These are phyloP conservation scores for Sarcocystis neurona DNA, from an alignment of 169 alveolate genomes.

Conservation along the genomic window DNA sequence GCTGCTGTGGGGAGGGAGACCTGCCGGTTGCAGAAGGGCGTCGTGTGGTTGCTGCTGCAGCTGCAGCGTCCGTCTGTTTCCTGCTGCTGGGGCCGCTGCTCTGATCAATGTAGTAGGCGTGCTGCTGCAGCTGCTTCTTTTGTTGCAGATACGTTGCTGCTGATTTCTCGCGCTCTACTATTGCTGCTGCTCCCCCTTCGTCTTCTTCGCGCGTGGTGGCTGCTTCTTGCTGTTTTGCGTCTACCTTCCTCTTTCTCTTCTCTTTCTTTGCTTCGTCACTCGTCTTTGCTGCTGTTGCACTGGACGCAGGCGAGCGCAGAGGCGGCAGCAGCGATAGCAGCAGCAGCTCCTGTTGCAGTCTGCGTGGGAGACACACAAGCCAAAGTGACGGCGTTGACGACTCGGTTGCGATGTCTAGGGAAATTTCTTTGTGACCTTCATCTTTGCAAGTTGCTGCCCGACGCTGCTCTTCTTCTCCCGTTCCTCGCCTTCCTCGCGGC, in stretches of 20 bases:
- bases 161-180: not conserved
- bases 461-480: not conserved
- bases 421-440: not conserved
- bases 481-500: not conserved
- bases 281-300: not conserved
- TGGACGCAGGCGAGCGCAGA: not conserved
- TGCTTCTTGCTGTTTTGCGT: not conserved
- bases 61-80: too few relatives aligned
- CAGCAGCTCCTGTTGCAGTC: not conserved
- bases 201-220: not conserved
- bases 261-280: not conserved
- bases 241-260: too few relatives aligned
- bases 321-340: not conserved
- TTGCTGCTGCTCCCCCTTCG: not conserved
- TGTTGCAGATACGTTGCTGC: too few relatives aligned
- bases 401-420: conserved; percentile 1
- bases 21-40: too few relatives aligned
- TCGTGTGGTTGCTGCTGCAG: too few relatives aligned
- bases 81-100: too few relatives aligned
- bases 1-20: too few relatives aligned
- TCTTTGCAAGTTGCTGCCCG: not conserved
- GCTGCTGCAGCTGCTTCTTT: too few relatives aligned
- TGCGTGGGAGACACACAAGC: not conserved
- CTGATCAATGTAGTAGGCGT: too few relatives aligned
- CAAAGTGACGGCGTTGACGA: not conserved